Evolutionary conservation across 2,329 filamentous ascomycete genomes (phyloP).

Genomic region (Fusarium tanahbumbuense): DNA sequence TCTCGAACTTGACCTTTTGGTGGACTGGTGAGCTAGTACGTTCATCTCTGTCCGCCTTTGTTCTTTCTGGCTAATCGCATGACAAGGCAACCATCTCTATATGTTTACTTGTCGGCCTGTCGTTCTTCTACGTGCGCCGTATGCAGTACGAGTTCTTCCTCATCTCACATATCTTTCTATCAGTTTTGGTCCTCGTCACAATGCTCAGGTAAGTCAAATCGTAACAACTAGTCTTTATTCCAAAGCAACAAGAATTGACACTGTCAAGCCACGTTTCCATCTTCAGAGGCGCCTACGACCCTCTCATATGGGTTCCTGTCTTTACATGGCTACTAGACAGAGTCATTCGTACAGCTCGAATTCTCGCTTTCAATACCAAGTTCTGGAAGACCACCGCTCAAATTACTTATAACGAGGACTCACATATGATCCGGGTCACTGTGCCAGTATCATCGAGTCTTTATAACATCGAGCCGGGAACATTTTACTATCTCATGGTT

Average conservation of each 20-base stretch:
- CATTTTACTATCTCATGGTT: conserved; percentile 59
- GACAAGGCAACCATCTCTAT: conserved; percentile 58
- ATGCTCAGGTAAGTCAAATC: conserved; percentile 60
- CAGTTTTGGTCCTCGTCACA: conserved; percentile 60
- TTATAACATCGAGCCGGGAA: conserved; percentile 53
- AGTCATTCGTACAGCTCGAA: neutral
- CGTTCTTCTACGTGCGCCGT: conserved; percentile 63
- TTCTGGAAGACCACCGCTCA: conserved; percentile 12
- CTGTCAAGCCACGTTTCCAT: conserved; percentile 60
- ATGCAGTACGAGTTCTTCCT: conserved; percentile 65
- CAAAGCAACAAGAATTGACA: neutral
- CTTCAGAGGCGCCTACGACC: conserved; percentile 61
- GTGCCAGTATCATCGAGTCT: conserved; percentile 51
- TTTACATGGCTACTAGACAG: conserved; percentile 5
- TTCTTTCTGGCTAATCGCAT: neutral
- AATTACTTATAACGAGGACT: conserved; percentile 1
- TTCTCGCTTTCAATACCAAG: neutral
- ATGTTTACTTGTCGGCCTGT: conserved; percentile 59
- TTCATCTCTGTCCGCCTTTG: fast-evolving
- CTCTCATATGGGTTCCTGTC: conserved; percentile 11
- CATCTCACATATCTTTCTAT: conserved; percentile 62
- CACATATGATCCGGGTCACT: conserved; percentile 57
- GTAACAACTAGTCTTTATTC: fast-evolving
- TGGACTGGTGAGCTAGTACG: conserved; percentile 61
- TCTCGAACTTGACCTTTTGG: conserved; percentile 59